Base-by-base conservation (phyloP, 352 stramenopile genomes). In the Pythium sp. region DNA sequence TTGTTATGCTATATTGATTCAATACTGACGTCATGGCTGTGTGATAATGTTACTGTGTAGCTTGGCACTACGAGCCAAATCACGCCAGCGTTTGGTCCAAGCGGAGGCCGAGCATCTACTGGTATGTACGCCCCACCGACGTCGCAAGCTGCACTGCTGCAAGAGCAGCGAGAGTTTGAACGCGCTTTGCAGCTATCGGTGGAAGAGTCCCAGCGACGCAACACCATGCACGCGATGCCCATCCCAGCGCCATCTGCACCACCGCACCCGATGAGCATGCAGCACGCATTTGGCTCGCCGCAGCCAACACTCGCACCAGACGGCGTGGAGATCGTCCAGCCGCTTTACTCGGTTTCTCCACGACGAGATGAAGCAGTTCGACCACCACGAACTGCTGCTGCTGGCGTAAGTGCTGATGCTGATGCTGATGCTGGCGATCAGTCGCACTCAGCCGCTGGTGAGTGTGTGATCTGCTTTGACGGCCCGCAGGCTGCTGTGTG, bases 391-490 rank as follows among this genome's bases (percentile, higher is more conserved):
- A 9, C 2, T 34, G n/a, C 14, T 36, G 34, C 20, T 6, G 18
- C 7, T 32, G n/a, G 6, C 46, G 24, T 1, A 26, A 26, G 24
- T 26, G 24, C 24, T 26, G 24, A 5, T 32, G 28, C 61, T 34
- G 22, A n/a, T 47, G 41, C 14, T 51, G 8, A 54, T 58, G 64
- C 70, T 58, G 32, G 64, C 22, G 38, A 65, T 11, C 43, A 60
- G 0, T 63, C 57, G 1, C 38, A 53, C 58, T 56, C 60, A 22
- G 66, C 9, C 6, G 26, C 55, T 14, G 68, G 72, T 57, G 89
- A 96, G 64, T 96, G 89, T 58, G 75, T 96, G 0, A 89, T 96
- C 36, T 95, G 89, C 73, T 94, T 95, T 70, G 89, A 96, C 63
- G 84, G 76, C 0, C 80, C 83, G 22, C 82, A 94, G 68, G 68